Evolutionary conservation across 176 grass and related monocot species (phyloP), one percentile per base, ranked within the genome.

Genomic region (Metroxylon sagu): DNA sequence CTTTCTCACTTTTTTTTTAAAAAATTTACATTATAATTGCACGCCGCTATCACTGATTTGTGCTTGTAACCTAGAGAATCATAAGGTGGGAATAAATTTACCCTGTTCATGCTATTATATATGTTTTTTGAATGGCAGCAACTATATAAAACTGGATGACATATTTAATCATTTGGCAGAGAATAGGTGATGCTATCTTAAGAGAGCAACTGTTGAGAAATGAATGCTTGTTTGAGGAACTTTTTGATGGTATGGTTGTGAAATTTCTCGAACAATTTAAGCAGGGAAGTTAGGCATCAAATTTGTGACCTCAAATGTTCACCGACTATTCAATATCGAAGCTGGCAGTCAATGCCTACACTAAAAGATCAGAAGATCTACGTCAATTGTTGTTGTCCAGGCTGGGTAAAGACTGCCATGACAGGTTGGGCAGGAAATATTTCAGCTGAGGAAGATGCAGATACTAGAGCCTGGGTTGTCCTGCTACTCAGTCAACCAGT

Each of bases 401-500:
- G 93, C 4, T 98, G 84, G 84, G 93, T 98, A 29, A 98, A 78
- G 61, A 98, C 93, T 29, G 81, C 76, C 61, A 98, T 98, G 87
- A 98, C 93, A 82, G 58, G 60, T 27, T 98, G 87, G 93, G 93
- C 79, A 85, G 93, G 93, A 64, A 98, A 92, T 54, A 69, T 77
- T 69, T 82, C 81, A 27, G 73, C 84, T 0, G 93, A 89, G 65
- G 87, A 80, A 83, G 93, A 81, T 65, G 81, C 93, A 48, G 84
- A 98, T 54, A 92, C 84, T 59, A 81, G 78, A 27, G 82, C 92
- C 12, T 92, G 84, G 93, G 59, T 82, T 2, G 63, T 83, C 2
- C 60, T 98, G 5, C 61, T 82, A 52, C 67, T 72, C 5, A 56
- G 60, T 4, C 87, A 92, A 49, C 31, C 58, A 73, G 18, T 16